Base-by-base conservation (phyloP, 805 yeast species). In the Sporopachydermia lactativora region DNA sequence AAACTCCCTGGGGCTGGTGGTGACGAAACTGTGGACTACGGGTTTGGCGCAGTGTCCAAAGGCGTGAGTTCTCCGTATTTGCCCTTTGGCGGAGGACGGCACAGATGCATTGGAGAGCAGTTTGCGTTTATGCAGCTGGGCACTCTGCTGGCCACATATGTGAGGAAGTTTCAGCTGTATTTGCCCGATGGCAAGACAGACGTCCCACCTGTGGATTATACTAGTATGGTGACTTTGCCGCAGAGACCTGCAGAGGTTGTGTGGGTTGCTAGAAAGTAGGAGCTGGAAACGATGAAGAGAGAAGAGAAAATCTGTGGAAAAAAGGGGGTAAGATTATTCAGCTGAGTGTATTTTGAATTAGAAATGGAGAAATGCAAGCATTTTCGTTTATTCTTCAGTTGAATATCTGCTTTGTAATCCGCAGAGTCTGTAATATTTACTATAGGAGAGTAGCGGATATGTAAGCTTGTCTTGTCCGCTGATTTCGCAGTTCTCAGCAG, bases 11-110 rank as follows among this genome's bases (percentile, higher is more conserved):
- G 35, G 11, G 35, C 38, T 35, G 39, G 35, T 38, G 52, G 45
- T 15, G 58, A 45, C 38, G 52, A 44, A 39, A 62, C 71, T 41
- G 79, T 86, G 37, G 97, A 89, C 61, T 89, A 88, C 58, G 97
- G 97, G n/a, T 89, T 89, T 52, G 96, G 96, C 58, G 82, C 84
- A 45, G 83, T 92, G 47, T 77, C 95, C 37, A 92, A 92, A 65
- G 98, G 97, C 64, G 97, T 89, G 41, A 68, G 83, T 19, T 84
- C 96, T 36, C 95, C 97, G 44, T 92, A 85, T 64, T 74, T 92
- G 58, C 98, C 98, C 42, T 92, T 92, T 55, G 98, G 98, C 52
- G 98, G 97, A 61, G 98, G 98, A 50, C 82, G 98, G 71, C 98
- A 92, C 62, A 81, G 98, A 67, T 92, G 98, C 66, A 89, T 92